Conservation (phyloP, 2,329 filamentous ascomycete genomes). For the Aspergillus ochraceus region DNA sequence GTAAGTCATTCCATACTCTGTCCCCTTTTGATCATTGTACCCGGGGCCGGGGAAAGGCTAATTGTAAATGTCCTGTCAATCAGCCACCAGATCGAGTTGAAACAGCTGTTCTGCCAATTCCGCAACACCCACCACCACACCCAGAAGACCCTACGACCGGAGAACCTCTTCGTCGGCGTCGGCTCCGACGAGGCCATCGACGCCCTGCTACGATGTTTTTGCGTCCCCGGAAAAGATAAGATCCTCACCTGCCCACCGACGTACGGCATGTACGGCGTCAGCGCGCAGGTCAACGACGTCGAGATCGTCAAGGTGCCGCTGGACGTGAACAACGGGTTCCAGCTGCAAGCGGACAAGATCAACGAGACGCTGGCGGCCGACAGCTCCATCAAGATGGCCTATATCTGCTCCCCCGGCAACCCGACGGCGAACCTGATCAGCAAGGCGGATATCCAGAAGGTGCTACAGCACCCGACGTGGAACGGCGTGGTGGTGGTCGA, state of each 20-base stretch:
- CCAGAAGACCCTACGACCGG: constrained; percentile 67
- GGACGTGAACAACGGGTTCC: constrained; percentile 69
- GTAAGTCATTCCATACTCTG: constrained; percentile 28
- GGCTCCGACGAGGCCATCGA: constrained; percentile 98
- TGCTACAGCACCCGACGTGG: constrained; percentile 87
- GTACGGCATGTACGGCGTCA: constrained; percentile 97
- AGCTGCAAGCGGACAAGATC: constrained; percentile 70
- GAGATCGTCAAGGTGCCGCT: constrained; percentile 83
- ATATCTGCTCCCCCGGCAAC: constrained; percentile 93
- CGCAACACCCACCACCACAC: constrained; percentile 84
- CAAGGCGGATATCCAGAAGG: constrained; percentile 69
- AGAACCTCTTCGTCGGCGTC: constrained; percentile 90
- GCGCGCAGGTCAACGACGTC: constrained; percentile 91
- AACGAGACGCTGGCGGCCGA: constrained; percentile 63
- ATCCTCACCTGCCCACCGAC: constrained; percentile 95
- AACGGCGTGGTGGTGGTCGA: constrained; percentile 93
- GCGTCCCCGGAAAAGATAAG: constrained; percentile 79
- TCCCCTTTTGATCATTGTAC: not conserved
- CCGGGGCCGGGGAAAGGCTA: not conserved
- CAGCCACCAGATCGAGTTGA: constrained; percentile 80
- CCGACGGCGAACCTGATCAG: constrained; percentile 78
- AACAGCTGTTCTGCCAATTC: constrained; percentile 80
- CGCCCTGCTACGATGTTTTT: constrained; percentile 89
- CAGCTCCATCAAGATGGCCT: constrained; percentile 76
- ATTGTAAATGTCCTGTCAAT: not conserved